Evolutionary conservation across 345 rosid species (phyloP), one percentile per base, ranked within the genome.

Genomic region (Salix suchowensis): DNA sequence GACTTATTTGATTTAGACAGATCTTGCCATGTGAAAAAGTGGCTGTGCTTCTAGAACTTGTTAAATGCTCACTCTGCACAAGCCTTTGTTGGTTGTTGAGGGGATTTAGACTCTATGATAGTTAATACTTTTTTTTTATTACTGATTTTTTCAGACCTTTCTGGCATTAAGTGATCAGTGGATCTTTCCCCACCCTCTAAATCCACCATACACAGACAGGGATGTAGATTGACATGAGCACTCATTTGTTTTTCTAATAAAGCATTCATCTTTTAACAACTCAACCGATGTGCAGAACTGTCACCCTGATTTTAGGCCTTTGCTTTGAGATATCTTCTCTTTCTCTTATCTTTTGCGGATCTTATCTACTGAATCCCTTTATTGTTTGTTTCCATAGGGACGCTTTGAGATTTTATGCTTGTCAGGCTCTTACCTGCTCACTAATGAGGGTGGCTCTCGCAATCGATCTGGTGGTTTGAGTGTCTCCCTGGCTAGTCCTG

Each of bases 401-500:
- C 89, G 89, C 74, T 96, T 92, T 40, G 98, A 93, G 86, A 92
- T 96, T 52, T 76, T 96, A 72, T 92, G 94, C 76, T 80, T 96
- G 48, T 93, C 99, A 1, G 94, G 91, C 75, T 93, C 95, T 61
- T 91, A 85, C 82, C 75, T 92, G 83, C 72, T 85, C 39, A 79
- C 90, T 21, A 85, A 72, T 36, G 80, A 79, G 44, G 81, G 87
- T 30, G 86, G 92, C 52, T 78, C 90, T 32, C 87, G 80, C 67
- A 82, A 90, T 72, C 85, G 88, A 85, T 82, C 85, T 73, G 99
- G 95, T 67, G 91, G 91, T 77, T 81, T 96, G 42, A 92, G 94
- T 77, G 93, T 92, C 76, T 93, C 96, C 28, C 92, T 96, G 71
- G 98, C 98, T 67, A 91, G 97, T 78, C 95, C 98, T 0, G 97